phyloP scores from a whole-genome alignment of 352 stramenopile species.

The Phytophthora idaei region DNA sequence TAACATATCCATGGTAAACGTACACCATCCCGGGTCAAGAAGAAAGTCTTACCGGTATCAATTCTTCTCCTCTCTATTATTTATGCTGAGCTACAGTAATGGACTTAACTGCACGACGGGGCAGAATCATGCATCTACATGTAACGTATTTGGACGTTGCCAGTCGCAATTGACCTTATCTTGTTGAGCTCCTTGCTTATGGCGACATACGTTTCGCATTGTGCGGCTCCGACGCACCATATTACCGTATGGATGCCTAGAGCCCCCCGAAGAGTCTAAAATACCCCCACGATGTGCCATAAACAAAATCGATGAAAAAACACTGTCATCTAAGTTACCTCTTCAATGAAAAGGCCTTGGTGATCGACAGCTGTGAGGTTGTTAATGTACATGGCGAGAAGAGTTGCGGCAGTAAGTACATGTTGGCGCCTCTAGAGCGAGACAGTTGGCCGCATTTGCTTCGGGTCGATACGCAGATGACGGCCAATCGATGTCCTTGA shows the following conservation, averaged over 20 bases:
- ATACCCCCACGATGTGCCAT: neutral
- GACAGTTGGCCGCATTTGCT: neutral
- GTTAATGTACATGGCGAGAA: too few species aligned
- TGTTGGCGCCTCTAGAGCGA: neutral
- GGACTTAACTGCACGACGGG: neutral
- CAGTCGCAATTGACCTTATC: slow-evolving; percentile 4
- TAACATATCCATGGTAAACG: slow-evolving; percentile 11
- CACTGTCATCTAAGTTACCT: neutral
- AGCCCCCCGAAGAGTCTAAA: neutral
- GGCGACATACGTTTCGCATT: neutral
- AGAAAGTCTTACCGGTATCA: neutral
- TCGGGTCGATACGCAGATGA: too few species aligned
- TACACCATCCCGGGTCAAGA: neutral
- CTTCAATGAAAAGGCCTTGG: neutral
- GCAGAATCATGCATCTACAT: neutral
- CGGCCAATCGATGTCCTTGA: too few species aligned
- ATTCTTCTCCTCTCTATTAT: neutral
- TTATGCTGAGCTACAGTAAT: neutral
- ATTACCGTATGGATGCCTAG: neutral
- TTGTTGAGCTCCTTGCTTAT: slow-evolving; percentile 6
- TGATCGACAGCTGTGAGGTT: neutral
- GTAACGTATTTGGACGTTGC: neutral
- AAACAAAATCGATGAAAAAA: neutral
- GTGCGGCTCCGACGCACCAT: neutral
- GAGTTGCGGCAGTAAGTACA: too few species aligned